Evolutionary conservation across 768 basidiomycete genomes (phyloP).

Genomic region (Phlebiopsis flavidoalba): DNA sequence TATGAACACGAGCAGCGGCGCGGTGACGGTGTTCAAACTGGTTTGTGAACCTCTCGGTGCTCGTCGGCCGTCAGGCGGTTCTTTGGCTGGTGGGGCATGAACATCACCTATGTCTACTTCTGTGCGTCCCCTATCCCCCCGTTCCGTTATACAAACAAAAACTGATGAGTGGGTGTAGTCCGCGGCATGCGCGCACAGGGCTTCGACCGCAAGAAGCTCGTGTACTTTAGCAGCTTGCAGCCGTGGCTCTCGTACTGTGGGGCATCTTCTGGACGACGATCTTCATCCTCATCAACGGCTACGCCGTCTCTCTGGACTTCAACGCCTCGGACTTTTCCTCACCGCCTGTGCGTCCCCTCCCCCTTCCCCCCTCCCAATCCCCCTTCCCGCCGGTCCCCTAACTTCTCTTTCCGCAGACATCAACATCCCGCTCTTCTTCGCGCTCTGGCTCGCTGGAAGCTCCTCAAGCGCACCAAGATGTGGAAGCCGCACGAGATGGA

Average conservation of each 20-base stretch:
- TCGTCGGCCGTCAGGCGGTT: constrained; percentile 66
- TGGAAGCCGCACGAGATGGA: constrained; percentile 67
- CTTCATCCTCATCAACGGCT: constrained; percentile 55
- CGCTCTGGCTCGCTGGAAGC: constrained; percentile 40
- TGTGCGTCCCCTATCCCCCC: constrained; percentile 32
- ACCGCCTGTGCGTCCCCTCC: constrained; percentile 32
- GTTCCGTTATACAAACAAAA: neutral
- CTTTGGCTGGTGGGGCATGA: constrained; percentile 62
- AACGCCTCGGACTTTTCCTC: constrained; percentile 47
- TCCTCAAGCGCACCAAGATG: constrained; percentile 32
- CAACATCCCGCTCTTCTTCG: constrained; percentile 44
- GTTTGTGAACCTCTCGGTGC: constrained; percentile 68
- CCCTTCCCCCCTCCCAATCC: neutral
- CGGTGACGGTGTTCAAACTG: constrained; percentile 51
- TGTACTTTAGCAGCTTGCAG: constrained; percentile 57
- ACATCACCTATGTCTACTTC: constrained; percentile 69
- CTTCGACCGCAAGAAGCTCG: constrained; percentile 52
- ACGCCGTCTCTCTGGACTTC: constrained; percentile 61
- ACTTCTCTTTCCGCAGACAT: constrained; percentile 26
- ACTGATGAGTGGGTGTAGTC: constrained; percentile 30
- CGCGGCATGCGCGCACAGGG: constrained; percentile 64
- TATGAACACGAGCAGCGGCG: constrained; percentile 57
- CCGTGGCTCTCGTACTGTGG: constrained; percentile 67
- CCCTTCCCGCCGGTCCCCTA: neutral
- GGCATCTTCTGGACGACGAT: constrained; percentile 60